phyloP scores from a whole-genome alignment of 1,284 basidiomycete species.

The Schizophyllum commune region DNA sequence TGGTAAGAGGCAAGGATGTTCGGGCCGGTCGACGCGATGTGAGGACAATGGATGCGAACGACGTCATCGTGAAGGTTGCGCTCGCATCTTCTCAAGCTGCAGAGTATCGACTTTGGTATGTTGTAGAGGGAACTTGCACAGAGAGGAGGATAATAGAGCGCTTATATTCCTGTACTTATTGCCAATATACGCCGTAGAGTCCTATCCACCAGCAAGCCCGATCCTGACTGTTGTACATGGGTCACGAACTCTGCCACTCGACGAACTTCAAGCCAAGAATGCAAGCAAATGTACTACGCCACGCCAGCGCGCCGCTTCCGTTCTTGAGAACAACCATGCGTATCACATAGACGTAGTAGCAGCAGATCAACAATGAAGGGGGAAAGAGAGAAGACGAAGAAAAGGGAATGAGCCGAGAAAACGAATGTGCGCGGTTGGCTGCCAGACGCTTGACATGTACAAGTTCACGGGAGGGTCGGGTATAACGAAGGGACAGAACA shows the following conservation, averaged over 20 bases:
- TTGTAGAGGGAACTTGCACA: not conserved
- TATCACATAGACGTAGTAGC: not conserved
- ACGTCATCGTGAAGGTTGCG: not conserved
- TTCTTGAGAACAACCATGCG: not conserved
- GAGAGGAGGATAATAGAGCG: not conserved
- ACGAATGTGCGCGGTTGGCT: not conserved
- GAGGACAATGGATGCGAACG: not conserved
- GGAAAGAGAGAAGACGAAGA: slow-evolving; percentile 8
- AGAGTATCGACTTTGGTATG: no score
- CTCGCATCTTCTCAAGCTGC: no score
- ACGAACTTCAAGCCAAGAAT: not conserved
- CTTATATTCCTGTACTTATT: not conserved
- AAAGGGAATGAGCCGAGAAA: not conserved
- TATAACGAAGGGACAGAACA: slow-evolving; percentile 18
- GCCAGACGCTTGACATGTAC: not conserved
- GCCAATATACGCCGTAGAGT: not conserved
- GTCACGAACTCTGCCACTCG: no score
- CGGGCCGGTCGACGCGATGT: not conserved
- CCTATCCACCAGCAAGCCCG: no score
- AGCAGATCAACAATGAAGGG: not conserved
- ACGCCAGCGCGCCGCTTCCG: not conserved
- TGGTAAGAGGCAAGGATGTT: not conserved
- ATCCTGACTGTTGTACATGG: no score
- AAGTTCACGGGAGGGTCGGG: slow-evolving; percentile 10
- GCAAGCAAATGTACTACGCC: not conserved